Evolutionary conservation across 129 eudicot species (phyloP).

Genomic region (Deinandra increscens): DNA sequence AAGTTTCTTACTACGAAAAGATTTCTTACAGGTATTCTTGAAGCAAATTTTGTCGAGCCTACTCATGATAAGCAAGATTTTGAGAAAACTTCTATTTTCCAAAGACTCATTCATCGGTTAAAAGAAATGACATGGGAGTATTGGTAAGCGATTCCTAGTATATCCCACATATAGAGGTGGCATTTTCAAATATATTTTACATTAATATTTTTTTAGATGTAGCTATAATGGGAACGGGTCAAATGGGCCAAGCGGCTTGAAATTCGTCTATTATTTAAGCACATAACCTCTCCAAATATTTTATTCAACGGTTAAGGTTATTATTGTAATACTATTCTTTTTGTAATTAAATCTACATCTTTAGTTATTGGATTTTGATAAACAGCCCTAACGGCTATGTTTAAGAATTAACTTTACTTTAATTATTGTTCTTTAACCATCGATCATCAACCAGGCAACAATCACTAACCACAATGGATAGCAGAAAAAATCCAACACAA

Average conservation of each 20-base stretch:
- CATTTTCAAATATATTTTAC: background rate
- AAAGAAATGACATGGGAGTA: slow-evolving; percentile 90
- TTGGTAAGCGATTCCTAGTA: slow-evolving; percentile 51
- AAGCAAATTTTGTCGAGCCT: slow-evolving; percentile 87
- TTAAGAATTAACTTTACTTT: background rate
- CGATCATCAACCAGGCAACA: background rate
- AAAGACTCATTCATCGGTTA: slow-evolving; percentile 73
- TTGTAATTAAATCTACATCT: background rate
- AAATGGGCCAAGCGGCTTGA: background rate
- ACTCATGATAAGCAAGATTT: slow-evolving; percentile 93
- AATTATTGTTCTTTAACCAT: background rate
- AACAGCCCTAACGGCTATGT: background rate
- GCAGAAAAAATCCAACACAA: background rate
- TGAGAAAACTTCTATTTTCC: slow-evolving; percentile 84
- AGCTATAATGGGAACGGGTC: background rate
- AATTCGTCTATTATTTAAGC: background rate
- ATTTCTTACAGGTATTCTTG: slow-evolving; percentile 62
- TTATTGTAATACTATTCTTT: background rate
- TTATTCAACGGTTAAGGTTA: background rate
- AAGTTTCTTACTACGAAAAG: slow-evolving; percentile 15
- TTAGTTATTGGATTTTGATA: background rate
- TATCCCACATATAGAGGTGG: background rate
- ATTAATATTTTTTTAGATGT: background rate
- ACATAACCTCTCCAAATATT: background rate
- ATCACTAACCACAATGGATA: background rate